Base-by-base conservation (phyloP, 2,329 filamentous ascomycete species). In the Arachnomyces sp. region DNA sequence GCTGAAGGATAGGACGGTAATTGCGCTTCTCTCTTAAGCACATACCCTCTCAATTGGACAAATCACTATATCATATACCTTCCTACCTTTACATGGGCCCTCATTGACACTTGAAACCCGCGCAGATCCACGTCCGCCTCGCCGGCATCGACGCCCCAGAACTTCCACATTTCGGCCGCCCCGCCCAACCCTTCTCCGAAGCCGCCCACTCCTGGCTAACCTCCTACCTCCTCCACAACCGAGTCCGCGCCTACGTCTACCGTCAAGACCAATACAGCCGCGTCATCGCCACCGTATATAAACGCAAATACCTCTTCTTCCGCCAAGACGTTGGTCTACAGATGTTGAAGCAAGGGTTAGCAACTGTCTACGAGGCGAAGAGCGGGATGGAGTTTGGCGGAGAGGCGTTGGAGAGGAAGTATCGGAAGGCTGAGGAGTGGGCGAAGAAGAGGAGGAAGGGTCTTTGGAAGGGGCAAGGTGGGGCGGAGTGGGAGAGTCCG, bases 101-200 rank as follows among this genome's bases (percentile, higher is more conserved):
- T 39, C 15, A 7, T 39, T 11, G 25, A n/a, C 2, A 16, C 35
- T 30, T n/a, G 18, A 8, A 25, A 14, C 28, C 7, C 17, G 2
- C 5, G 36, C 42, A 67, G 84, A 86, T 98, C 51, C 80, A 89
- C 38, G 76, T 98, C 42, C 85, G 92, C 18, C 74, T 98, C 42
- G 92, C 92, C 12, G 92, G 92, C 36, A 70, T 98, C 40, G 92
- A 98, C 62, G 92, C 93, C 8, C 92, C 92, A 2, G 92, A 98
- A 66, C 72, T 85, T 41, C 82, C 89, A 7, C 92, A 98, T 63
- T 98, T 95, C 64, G 93, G 93, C 39, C 78, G 80, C 37, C 83
- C 86, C 17, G 85, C 82, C 7, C 92, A 98, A 63, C 90, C 89
- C 1, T 88, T 80, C 59, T 75, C 86, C 3, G 72, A 78, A 44